Evolutionary conservation across 2,329 filamentous ascomycete species (phyloP).

Genomic region (Colletotrichum shisoi): DNA sequence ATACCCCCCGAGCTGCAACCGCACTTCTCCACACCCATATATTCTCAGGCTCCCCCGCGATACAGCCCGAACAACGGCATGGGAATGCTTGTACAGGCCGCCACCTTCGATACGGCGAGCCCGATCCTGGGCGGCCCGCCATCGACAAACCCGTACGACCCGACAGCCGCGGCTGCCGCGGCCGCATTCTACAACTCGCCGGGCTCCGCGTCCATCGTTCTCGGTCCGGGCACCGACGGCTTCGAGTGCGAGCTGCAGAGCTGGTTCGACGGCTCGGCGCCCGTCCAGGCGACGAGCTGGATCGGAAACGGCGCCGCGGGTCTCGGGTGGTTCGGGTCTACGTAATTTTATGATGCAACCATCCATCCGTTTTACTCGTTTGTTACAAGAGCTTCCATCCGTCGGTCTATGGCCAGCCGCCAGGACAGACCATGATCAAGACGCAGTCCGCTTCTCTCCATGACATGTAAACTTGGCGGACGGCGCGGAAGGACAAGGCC

Average conservation of each 20-base stretch:
- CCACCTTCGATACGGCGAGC: constrained; percentile 49
- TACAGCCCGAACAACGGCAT: constrained; percentile 48
- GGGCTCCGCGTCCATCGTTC: constrained; percentile 41
- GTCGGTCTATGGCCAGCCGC: too few species aligned
- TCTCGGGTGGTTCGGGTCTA: constrained; percentile 31
- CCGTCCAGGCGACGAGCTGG: constrained; percentile 35
- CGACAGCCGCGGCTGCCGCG: constrained; percentile 15
- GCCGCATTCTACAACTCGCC: constrained; percentile 36
- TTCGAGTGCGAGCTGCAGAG: constrained; percentile 56
- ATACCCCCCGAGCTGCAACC: constrained; percentile 33
- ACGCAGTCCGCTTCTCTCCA: too few species aligned
- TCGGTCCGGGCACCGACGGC: constrained; percentile 54
- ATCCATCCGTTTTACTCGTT: too few species aligned
- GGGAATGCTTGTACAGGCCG: constrained; percentile 53
- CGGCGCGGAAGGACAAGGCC: too few species aligned
- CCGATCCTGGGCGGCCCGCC: constrained; percentile 19
- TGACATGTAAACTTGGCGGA: too few species aligned
- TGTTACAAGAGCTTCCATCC: too few species aligned
- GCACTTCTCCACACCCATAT: constrained; percentile 35
- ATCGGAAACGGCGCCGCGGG: constrained; percentile 37
- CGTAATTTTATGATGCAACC: neutral
- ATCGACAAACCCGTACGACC: constrained; percentile 42
- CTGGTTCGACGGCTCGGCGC: constrained; percentile 38
- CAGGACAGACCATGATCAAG: too few species aligned
- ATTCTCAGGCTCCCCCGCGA: constrained; percentile 40